Percentiles rank a stretch among this genome's conserved stretches.
phyloP scores from a whole-genome alignment of 2,329 filamentous ascomycete genomes.

The Leptographium flavum region DNA sequence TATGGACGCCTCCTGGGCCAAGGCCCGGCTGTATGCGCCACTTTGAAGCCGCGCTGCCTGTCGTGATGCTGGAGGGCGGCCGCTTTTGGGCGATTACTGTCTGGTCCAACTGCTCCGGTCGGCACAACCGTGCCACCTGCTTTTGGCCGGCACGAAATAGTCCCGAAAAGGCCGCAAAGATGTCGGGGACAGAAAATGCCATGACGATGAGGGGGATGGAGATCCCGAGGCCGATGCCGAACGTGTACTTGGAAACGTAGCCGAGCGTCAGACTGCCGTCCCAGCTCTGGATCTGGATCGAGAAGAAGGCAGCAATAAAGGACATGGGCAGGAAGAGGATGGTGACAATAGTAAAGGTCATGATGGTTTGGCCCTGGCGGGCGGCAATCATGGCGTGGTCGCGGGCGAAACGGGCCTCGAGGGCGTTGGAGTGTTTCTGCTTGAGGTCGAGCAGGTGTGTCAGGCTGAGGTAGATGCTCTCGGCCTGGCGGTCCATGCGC shows the following conservation, averaged over 20 bases:
- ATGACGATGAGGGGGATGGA: conserved; percentile 23
- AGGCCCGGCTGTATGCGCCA: no score
- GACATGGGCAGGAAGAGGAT: conserved; percentile 29
- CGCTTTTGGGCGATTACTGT: neutral
- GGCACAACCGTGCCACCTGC: neutral
- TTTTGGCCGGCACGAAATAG: neutral
- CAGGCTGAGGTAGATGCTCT: conserved; percentile 43
- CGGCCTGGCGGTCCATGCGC: conserved; percentile 48
- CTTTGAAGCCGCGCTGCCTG: no score
- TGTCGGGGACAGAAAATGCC: conserved; percentile 23
- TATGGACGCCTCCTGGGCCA: no score
- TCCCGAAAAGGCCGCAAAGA: conserved; percentile 12
- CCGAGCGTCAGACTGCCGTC: conserved; percentile 15
- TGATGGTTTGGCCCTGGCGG: conserved; percentile 28
- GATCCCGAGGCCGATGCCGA: conserved; percentile 25
- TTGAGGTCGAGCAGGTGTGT: conserved; percentile 52
- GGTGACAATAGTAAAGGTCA: conserved; percentile 31
- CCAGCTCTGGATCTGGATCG: conserved; percentile 32
- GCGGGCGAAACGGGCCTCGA: conserved; percentile 46
- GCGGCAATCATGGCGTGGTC: conserved; percentile 49
- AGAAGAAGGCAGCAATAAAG: conserved; percentile 28
- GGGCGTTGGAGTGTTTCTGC: conserved; percentile 54
- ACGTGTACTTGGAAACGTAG: conserved; percentile 17
- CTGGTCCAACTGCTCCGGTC: no score
- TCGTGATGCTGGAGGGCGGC: neutral